A percentile compares a stretch with the other conserved stretches of the same genome.
Conservation (phyloP, 768 basidiomycete genomes). For the Antrodiella citrinella region DNA sequence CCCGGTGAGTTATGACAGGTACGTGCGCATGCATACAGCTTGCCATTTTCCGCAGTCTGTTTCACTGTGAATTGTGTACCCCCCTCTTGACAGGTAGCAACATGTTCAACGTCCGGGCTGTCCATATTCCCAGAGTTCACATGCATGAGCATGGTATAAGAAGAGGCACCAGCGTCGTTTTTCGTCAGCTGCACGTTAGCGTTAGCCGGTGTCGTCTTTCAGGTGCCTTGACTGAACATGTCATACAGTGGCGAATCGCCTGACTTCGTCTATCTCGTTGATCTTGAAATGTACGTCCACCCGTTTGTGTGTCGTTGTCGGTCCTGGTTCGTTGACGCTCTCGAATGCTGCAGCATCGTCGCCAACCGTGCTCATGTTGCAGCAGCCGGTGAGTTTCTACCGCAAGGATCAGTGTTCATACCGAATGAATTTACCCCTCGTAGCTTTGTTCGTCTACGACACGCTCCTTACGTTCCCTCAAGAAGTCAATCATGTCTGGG, state of each 20-base stretch:
- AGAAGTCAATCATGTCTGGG: slow-evolving; percentile 6
- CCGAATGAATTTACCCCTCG: background rate
- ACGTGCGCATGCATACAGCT: too few relatives aligned
- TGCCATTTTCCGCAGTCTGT: too few relatives aligned
- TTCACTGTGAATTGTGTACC: too few relatives aligned
- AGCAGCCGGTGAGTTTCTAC: background rate
- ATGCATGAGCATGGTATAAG: too few relatives aligned
- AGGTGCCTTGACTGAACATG: background rate
- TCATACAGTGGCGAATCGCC: background rate
- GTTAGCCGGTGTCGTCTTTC: background rate
- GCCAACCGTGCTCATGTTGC: background rate
- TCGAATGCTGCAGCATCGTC: background rate
- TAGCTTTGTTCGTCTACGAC: slow-evolving; percentile 7
- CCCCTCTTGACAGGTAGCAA: background rate
- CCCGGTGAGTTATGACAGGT: too few relatives aligned
- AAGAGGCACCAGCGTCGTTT: too few relatives aligned
- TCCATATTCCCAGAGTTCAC: too few relatives aligned
- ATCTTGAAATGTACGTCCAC: background rate
- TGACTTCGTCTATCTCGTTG: background rate
- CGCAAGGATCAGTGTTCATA: too few relatives aligned
- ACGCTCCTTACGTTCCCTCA: slow-evolving; percentile 6
- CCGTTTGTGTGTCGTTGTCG: too few relatives aligned
- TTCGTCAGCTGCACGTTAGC: too few relatives aligned
- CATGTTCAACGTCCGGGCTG: background rate
- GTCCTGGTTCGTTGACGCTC: too few relatives aligned